phyloP scores from a whole-genome alignment of 345 rosid genomes.

The Rhodamnia rubescens region DNA sequence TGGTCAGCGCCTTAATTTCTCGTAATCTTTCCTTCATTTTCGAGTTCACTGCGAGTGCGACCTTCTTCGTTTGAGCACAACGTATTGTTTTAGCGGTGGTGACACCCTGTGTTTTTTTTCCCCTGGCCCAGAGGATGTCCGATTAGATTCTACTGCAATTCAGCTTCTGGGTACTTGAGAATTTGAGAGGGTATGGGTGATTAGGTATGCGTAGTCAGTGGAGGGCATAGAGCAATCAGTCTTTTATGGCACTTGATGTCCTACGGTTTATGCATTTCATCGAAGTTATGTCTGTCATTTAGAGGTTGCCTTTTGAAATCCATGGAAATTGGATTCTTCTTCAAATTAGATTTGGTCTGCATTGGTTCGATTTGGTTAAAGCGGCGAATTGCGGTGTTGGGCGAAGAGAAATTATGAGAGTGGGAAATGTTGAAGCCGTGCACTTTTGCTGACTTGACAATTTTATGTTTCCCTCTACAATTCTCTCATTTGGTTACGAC shows the following conservation, averaged over 20 bases:
- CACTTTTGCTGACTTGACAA: background rate
- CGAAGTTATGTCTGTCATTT: background rate
- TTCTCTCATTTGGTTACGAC: background rate
- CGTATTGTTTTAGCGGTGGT: background rate
- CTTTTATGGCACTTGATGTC: background rate
- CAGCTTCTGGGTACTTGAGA: background rate
- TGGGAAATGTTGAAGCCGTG: background rate
- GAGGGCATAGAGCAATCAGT: background rate
- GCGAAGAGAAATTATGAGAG: background rate
- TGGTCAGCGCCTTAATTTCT: constrained; percentile 21
- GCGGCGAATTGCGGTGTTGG: background rate
- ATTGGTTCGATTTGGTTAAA: background rate
- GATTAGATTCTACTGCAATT: background rate
- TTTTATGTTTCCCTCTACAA: background rate
- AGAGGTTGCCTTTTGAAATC: background rate
- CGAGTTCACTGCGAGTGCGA: background rate
- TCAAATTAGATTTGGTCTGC: background rate
- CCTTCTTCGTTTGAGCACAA: background rate
- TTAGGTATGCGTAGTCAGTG: background rate
- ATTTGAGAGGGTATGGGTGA: background rate
- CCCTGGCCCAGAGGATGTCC: background rate
- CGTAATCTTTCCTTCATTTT: background rate
- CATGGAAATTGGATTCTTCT: background rate
- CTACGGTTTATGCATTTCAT: background rate
- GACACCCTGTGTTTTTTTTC: background rate